A percentile compares a stretch with the other conserved stretches of the same genome.
These are phyloP conservation scores for Amaranthus cruentus DNA, from an alignment of 148 eudicot species.

Conservation along the genomic window DNA sequence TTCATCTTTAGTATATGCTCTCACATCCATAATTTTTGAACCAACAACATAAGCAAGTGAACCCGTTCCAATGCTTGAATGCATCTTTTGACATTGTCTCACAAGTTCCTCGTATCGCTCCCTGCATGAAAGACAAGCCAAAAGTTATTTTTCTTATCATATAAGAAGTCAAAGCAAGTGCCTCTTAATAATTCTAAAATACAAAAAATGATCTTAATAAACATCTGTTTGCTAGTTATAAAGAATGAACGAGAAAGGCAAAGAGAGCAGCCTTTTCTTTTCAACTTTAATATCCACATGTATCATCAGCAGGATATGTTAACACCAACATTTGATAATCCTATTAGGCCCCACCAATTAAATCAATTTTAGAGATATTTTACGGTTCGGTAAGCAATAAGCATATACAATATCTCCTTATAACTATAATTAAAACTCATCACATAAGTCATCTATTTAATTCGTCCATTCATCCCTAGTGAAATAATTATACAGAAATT, in stretches of 20 bases:
- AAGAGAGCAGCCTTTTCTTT: not conserved
- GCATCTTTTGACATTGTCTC: constrained; percentile 88
- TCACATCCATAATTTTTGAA: constrained; percentile 92
- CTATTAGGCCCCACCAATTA: not conserved
- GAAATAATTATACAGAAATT: no score
- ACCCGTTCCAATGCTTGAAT: constrained; percentile 95
- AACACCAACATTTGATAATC: not conserved
- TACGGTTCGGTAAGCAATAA: not conserved
- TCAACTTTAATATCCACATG: not conserved
- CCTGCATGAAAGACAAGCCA: constrained; percentile 40
- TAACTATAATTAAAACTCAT: no score
- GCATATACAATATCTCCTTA: not conserved
- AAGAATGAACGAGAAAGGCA: not conserved
- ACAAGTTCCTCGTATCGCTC: constrained; percentile 79
- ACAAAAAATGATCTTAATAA: not conserved
- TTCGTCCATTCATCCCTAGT: no score
- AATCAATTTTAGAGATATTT: constrained; percentile 1
- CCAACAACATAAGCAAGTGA: constrained; percentile 89
- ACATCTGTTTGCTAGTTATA: not conserved
- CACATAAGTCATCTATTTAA: no score
- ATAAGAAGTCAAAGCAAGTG: not conserved
- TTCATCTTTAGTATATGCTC: constrained; percentile 64
- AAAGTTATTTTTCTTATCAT: constrained; percentile 3
- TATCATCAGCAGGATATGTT: not conserved
- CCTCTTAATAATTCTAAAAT: not conserved